These are phyloP conservation scores for Chlamydomonas schloesseri DNA, from an alignment of 139 green algal species.

Conservation along the genomic window DNA sequence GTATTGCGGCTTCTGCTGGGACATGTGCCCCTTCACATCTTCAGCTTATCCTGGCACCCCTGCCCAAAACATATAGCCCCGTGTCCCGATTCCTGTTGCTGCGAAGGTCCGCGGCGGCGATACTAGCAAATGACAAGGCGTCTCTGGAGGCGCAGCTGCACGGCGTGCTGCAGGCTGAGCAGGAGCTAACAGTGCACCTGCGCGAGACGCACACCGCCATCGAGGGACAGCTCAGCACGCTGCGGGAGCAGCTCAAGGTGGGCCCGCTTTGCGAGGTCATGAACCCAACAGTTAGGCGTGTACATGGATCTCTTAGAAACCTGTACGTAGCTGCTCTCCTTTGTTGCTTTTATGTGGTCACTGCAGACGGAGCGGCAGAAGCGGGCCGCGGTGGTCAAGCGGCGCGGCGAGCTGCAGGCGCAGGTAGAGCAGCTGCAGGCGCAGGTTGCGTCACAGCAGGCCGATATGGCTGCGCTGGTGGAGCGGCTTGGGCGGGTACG, in stretches of 20 bases:
- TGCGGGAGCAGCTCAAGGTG: constrained; percentile 47
- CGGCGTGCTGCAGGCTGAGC: constrained; percentile 34
- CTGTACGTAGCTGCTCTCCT: too few species aligned
- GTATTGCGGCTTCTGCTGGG: too few species aligned
- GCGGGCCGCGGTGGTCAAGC: constrained; percentile 30
- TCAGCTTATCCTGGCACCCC: too few species aligned
- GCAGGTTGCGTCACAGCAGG: constrained; percentile 11
- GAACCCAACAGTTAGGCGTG: too few species aligned
- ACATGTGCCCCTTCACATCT: too few species aligned
- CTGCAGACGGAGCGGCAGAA: constrained; percentile 29
- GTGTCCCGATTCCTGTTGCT: too few species aligned
- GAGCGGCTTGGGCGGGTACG: constrained; percentile 12
- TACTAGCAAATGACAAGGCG: constrained; percentile 21
- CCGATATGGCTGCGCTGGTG: background rate
- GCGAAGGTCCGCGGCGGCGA: background rate
- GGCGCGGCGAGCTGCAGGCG: constrained; percentile 10
- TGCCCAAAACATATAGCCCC: too few species aligned
- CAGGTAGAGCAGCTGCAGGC: constrained; percentile 26
- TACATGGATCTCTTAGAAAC: too few species aligned
- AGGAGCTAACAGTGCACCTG: constrained; percentile 40
- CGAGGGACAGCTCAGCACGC: constrained; percentile 24
- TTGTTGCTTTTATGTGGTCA: too few species aligned
- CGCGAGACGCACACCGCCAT: constrained; percentile 40
- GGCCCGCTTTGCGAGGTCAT: too few species aligned
- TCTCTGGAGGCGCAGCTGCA: constrained; percentile 36